Conservation (phyloP, 2,329 filamentous ascomycete species). For the Aspergillus bombycis region DNA sequence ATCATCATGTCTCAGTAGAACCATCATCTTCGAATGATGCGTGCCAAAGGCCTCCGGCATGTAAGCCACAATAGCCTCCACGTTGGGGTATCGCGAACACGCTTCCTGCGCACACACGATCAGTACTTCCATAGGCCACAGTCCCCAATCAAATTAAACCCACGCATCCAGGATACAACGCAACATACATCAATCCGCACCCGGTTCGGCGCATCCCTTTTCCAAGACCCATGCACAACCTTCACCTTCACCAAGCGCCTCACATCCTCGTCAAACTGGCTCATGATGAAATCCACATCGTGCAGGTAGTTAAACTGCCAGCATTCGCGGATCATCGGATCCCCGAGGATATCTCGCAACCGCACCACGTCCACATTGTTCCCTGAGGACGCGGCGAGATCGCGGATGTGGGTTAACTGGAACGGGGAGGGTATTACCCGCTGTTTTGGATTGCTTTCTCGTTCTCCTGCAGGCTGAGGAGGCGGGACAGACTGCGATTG, state of each 20-base stretch:
- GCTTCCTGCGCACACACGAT: conserved; percentile 54
- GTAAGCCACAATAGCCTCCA: conserved; percentile 71
- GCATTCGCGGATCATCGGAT: conserved; percentile 69
- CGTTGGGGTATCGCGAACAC: conserved; percentile 65
- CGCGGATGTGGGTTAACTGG: conserved; percentile 69
- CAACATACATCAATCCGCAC: conserved; percentile 58
- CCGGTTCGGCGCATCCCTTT: conserved; percentile 65
- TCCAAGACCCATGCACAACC: conserved; percentile 68
- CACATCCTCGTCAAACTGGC: conserved; percentile 61
- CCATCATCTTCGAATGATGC: conserved; percentile 84
- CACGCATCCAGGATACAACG: neutral
- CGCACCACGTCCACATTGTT: conserved; percentile 69
- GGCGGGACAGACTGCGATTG: neutral
- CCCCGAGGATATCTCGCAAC: conserved; percentile 69
- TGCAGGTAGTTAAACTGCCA: conserved; percentile 62
- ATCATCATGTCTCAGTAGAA: conserved; percentile 78
- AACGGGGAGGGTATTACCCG: conserved; percentile 63
- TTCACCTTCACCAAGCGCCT: conserved; percentile 57
- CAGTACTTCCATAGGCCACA: neutral
- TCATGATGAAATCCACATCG: conserved; percentile 64
- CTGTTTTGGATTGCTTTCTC: neutral
- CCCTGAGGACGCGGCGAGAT: conserved; percentile 56
- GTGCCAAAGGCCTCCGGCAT: conserved; percentile 86
- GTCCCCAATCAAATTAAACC: neutral
- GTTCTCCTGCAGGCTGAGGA: neutral